phyloP scores from a whole-genome alignment of 2,329 filamentous ascomycete species.

The Hypoxylon sp. region DNA sequence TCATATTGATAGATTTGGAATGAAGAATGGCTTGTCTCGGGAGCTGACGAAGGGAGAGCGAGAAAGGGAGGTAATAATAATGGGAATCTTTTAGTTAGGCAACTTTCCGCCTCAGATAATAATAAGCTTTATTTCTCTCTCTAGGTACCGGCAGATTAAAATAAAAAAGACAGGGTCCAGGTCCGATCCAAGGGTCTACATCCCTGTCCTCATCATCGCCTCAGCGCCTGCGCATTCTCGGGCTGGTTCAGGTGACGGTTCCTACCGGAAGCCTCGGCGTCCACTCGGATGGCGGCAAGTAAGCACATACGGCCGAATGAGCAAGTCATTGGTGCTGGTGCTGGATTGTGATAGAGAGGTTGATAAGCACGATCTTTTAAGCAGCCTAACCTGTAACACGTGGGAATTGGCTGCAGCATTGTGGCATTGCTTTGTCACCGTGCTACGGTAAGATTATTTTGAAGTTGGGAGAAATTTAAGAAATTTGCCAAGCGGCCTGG shows the following conservation, averaged over 20 bases:
- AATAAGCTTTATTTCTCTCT: conserved; percentile 25
- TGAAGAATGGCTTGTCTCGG: conserved; percentile 12
- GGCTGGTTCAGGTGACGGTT: conserved; percentile 36
- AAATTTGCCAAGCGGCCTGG: conserved; percentile 17
- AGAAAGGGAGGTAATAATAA: conserved; percentile 2
- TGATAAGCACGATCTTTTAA: conserved; percentile 33
- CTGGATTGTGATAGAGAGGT: conserved; percentile 9
- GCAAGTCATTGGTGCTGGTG: conserved; percentile 21
- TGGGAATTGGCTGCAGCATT: conserved; percentile 4
- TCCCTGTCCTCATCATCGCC: conserved; percentile 9
- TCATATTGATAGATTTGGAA: conserved; percentile 28
- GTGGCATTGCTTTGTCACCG: neutral
- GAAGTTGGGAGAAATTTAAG: conserved; percentile 8
- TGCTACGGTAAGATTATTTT: conserved; percentile 13
- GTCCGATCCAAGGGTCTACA: conserved; percentile 29
- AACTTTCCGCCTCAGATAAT: conserved; percentile 33
- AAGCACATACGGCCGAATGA: conserved; percentile 27
- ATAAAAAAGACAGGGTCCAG: conserved; percentile 27
- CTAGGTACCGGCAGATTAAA: conserved; percentile 24
- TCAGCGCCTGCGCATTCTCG: conserved; percentile 15
- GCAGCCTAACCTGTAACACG: conserved; percentile 4
- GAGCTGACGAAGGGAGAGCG: conserved; percentile 18
- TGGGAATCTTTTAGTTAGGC: conserved; percentile 1
- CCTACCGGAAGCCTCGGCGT: conserved; percentile 39
- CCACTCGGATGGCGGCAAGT: conserved; percentile 29